Conservation (phyloP, 2,329 filamentous ascomycete genomes). For the Trichophyton mentagrophytes region DNA sequence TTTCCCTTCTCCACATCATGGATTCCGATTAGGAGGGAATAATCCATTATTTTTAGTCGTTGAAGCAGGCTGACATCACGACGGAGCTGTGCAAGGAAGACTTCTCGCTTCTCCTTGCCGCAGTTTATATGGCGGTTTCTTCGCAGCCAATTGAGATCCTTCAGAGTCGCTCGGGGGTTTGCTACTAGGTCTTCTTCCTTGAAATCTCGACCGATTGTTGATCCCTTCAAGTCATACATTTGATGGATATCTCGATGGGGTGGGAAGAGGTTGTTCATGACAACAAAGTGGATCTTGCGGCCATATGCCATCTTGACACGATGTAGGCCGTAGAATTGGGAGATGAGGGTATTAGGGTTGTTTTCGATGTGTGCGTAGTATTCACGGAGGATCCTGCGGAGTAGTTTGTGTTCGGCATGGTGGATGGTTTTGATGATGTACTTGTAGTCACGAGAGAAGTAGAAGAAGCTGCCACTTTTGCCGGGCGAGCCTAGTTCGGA, state of each 20-base stretch:
- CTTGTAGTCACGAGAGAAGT: conserved; percentile 98
- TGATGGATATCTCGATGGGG: conserved; percentile 94
- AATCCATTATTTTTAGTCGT: conserved; percentile 93
- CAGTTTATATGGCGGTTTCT: conserved; percentile 75
- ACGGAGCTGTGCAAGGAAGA: conserved; percentile 81
- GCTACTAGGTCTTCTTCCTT: conserved; percentile 73
- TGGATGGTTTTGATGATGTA: conserved; percentile 99
- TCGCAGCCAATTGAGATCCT: conserved; percentile 92
- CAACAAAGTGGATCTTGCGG: conserved; percentile 96
- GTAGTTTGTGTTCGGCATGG: conserved; percentile 57
- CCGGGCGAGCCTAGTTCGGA: conserved; percentile 94
- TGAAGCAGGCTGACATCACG: conserved; percentile 78
- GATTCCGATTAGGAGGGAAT: conserved; percentile 86
- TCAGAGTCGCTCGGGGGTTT: conserved; percentile 85
- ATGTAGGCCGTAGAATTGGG: conserved; percentile 94
- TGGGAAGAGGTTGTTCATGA: conserved; percentile 99
- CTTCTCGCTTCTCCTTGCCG: conserved; percentile 71
- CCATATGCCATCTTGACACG: conserved; percentile 97
- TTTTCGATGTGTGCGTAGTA: conserved; percentile 87
- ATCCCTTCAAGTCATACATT: conserved; percentile 94
- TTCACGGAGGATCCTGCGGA: conserved; percentile 50
- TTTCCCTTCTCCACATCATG: conserved; percentile 85
- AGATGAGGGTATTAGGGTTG: conserved; percentile 92
- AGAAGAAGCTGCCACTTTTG: conserved; percentile 98
- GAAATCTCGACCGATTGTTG: conserved; percentile 84